These are phyloP conservation scores for Syncephalastrum sp. DNA, from an alignment of 371 early-diverging fungal species.

Conservation along the genomic window DNA sequence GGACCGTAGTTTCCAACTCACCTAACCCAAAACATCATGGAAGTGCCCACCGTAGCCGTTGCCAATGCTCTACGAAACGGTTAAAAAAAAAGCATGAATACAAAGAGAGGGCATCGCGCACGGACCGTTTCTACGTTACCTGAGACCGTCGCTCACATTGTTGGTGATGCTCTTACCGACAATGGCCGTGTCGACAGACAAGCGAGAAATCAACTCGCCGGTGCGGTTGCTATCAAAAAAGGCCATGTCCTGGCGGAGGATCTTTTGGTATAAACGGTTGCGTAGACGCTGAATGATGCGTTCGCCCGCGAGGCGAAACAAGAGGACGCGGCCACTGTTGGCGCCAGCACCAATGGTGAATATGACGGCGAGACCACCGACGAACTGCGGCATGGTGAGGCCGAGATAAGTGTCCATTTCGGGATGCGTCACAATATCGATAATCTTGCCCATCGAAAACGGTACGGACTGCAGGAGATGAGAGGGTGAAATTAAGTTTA, in stretches of 20 bases:
- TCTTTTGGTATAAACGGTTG: slow-evolving; percentile 48
- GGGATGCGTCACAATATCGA: slow-evolving; percentile 67
- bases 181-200: slow-evolving; percentile 73
- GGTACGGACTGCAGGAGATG: slow-evolving; percentile 54
- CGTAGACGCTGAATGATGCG: slow-evolving; percentile 68
- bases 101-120: background rate
- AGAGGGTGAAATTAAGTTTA: too few species aligned
- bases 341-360: slow-evolving; percentile 72
- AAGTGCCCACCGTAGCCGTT: slow-evolving; percentile 54
- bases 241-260: slow-evolving; percentile 67
- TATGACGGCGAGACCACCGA: slow-evolving; percentile 50
- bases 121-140: slow-evolving; percentile 26
- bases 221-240: slow-evolving; percentile 77
- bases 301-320: slow-evolving; percentile 75
- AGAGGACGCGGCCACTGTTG: slow-evolving; percentile 73
- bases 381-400: slow-evolving; percentile 56
- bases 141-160: slow-evolving; percentile 79
- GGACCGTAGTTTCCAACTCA: slow-evolving; percentile 3
- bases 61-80: slow-evolving; percentile 41
- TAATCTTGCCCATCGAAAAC: slow-evolving; percentile 78
- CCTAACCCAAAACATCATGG: slow-evolving; percentile 77
- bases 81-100: background rate
- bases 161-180: slow-evolving; percentile 78
- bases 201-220: slow-evolving; percentile 78
- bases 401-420: slow-evolving; percentile 44